Evolutionary conservation across 2,329 filamentous ascomycete genomes (phyloP), one percentile per base, ranked within the genome.

Genomic region (Amylocarpus encephaloides): DNA sequence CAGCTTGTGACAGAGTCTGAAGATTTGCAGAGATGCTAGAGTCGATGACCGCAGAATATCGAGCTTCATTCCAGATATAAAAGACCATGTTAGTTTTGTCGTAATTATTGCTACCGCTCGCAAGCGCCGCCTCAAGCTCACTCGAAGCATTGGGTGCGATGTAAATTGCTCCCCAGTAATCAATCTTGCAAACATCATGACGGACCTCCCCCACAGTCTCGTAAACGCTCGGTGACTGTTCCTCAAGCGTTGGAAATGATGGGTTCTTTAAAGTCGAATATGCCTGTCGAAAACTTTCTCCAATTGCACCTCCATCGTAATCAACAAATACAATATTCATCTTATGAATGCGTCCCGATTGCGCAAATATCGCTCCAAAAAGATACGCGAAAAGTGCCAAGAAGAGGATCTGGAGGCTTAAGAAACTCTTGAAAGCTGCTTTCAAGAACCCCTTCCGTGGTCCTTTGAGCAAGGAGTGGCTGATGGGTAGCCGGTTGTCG

Each of bases 281-380:
- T n/a, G 70, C 67, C 7, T 52, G 48, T 7, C 59, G 55, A 2
- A 72, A 50, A 1, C 68, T 59, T 5, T 59, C 22, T 22, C 69
- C 68, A 36, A 72, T 56, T 2, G 71, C 61, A 41, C 72, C 71
- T 3, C 75, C 76, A 61, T 86, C 82, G 55, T 85, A 83, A 62
- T 84, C 79, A 26, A 85, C 80, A 1, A 84, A 74, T 53, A 77
- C 75, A 7, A 85, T 70, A 2, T 69, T 71, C 6, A 85, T 64
- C 0, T 67, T 65, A 2, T 66, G 67, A 15, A 76, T 65, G 46
- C 63, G 61, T 2, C 49, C 35, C 0, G 39, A 47, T 12, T 61
- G 58, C 11, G 64, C 46, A 19, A 62, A 69, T 0, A 65, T 44
- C 1, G 66, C 50, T 1, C 68, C 68, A 34, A 67, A 70, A 15